These are phyloP conservation scores for Nicotiana undulata DNA, from an alignment of 257 asterid genomes.

Conservation along the genomic window DNA sequence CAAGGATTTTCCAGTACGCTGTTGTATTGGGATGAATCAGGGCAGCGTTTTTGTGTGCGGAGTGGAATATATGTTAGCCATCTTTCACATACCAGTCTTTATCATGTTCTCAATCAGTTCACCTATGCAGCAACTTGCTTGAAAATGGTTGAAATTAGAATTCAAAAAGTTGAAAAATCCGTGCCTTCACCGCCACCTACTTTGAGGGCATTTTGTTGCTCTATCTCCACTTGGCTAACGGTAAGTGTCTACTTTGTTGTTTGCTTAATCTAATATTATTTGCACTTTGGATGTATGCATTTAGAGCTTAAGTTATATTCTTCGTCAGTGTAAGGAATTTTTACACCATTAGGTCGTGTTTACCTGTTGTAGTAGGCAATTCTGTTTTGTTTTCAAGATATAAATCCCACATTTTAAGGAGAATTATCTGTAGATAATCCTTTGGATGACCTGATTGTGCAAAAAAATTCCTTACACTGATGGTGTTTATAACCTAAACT, in stretches of 20 bases:
- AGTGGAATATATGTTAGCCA: slow-evolving; percentile 67
- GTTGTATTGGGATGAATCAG: slow-evolving; percentile 59
- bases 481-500: not conserved
- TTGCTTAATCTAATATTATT: not conserved
- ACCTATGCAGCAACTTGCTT: slow-evolving; percentile 73
- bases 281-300: not conserved
- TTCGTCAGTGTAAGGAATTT: not conserved
- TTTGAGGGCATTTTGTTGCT: slow-evolving; percentile 72
- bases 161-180: slow-evolving; percentile 49
- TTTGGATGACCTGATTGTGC: too few relatives aligned
- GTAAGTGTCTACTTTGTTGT: slow-evolving; percentile 24
- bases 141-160: slow-evolving; percentile 48
- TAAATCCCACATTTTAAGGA: not conserved
- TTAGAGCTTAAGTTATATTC: not conserved
- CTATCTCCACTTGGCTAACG: slow-evolving; percentile 63
- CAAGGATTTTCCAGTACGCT: slow-evolving; percentile 74
- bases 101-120: slow-evolving; percentile 59
- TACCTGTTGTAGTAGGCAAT: not conserved
- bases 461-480: not conserved
- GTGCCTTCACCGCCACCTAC: slow-evolving; percentile 70
- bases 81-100: slow-evolving; percentile 78
- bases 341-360: not conserved
- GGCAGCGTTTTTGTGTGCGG: slow-evolving; percentile 38
- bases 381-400: not conserved
- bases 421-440: too few relatives aligned